phyloP scores from a whole-genome alignment of 1,284 basidiomycete species.

The Vanrija sp. region DNA sequence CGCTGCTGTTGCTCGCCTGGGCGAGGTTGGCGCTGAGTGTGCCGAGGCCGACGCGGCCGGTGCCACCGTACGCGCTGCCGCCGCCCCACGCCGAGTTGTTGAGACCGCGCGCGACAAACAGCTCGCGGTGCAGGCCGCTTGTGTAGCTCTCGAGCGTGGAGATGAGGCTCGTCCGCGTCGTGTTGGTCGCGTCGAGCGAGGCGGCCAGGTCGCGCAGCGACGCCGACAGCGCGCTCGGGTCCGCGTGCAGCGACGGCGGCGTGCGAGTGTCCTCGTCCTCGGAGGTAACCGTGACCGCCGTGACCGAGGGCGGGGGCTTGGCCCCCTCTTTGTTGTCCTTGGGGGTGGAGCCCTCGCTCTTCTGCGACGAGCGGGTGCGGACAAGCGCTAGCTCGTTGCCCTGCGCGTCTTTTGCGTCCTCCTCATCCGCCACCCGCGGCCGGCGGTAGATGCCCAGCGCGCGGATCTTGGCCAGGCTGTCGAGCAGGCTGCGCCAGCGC shows the following conservation, averaged over 20 bases:
- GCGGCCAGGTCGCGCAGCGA: constrained; percentile 26
- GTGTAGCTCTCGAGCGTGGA: constrained; percentile 45
- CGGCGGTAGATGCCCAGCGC: constrained; percentile 13
- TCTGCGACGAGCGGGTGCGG: background rate
- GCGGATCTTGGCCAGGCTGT: constrained; percentile 21
- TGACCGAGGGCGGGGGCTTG: background rate
- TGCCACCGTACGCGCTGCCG: background rate
- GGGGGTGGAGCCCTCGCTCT: background rate
- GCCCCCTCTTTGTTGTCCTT: constrained; percentile 9
- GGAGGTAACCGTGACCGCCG: background rate
- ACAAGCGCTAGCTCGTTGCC: background rate
- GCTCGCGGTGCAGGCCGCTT: constrained; percentile 37
- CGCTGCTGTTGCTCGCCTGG: constrained; percentile 21
- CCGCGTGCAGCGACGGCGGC: constrained; percentile 7
- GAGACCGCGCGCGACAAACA: constrained; percentile 20
- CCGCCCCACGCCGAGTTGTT: constrained; percentile 6
- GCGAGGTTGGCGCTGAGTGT: constrained; percentile 32
- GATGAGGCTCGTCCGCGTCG: constrained; percentile 44
- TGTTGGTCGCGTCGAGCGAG: constrained; percentile 38
- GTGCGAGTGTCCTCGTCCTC: constrained; percentile 3
- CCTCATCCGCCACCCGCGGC: background rate
- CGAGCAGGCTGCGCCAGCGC: constrained; percentile 19
- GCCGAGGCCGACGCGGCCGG: constrained; percentile 27
- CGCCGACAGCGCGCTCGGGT: constrained; percentile 12
- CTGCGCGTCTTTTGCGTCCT: background rate